These are phyloP conservation scores for Saksenaea vasiformis DNA, from an alignment of 371 early-diverging fungal species.

Conservation along the genomic window DNA sequence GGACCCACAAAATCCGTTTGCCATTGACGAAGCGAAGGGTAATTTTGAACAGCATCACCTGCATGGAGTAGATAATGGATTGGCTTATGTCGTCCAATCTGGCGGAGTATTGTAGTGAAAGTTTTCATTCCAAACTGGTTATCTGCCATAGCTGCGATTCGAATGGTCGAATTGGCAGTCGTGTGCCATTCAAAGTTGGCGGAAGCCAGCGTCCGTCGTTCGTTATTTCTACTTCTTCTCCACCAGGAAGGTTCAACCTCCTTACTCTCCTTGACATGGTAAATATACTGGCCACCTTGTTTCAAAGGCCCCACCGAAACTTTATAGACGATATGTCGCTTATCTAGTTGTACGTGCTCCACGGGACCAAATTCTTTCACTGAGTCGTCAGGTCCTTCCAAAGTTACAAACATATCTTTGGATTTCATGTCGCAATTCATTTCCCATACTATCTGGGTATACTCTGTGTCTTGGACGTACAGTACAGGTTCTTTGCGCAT, in stretches of 20 bases:
- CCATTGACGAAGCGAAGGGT: constrained; percentile 66
- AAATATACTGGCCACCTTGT: constrained; percentile 33
- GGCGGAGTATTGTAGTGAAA: constrained; percentile 50
- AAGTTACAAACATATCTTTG: constrained; percentile 46
- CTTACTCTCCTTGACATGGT: constrained; percentile 23
- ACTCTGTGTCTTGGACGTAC: constrained; percentile 53
- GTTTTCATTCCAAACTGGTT: constrained; percentile 62
- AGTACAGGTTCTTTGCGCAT: constrained; percentile 60
- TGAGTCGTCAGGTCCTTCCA: constrained; percentile 13
- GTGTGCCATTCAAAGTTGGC: constrained; percentile 35
- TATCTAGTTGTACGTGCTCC: constrained; percentile 36
- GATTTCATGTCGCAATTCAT: constrained; percentile 51
- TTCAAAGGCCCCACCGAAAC: constrained; percentile 49
- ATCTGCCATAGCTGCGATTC: constrained; percentile 61
- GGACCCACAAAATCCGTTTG: constrained; percentile 74
- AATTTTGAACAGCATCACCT: constrained; percentile 69
- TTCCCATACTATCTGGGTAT: constrained; percentile 63
- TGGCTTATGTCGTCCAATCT: constrained; percentile 36
- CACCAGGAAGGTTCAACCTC: not conserved
- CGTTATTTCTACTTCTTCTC: constrained; percentile 12
- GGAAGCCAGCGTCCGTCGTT: constrained; percentile 26
- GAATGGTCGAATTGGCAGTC: constrained; percentile 36
- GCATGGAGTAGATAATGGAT: constrained; percentile 63
- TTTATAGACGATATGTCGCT: constrained; percentile 53
- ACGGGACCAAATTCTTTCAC: constrained; percentile 18